Conservation (phyloP, 1,284 basidiomycete species). For the Melampsora americana region DNA sequence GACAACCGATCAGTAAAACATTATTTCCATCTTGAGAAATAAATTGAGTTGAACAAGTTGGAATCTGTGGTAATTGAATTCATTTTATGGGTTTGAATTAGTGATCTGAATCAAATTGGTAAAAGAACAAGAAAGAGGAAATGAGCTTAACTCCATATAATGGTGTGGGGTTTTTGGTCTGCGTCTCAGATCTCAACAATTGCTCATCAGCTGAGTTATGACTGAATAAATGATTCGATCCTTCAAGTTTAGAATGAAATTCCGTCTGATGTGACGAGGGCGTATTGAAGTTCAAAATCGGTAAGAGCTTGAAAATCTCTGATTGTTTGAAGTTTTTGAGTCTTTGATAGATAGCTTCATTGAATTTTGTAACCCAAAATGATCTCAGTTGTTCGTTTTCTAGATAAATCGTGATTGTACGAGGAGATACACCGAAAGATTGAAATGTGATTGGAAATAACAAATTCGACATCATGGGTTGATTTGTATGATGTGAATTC, state of each 20-base stretch:
- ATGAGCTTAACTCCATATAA: slow-evolving; percentile 1
- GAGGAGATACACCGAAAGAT: slow-evolving; percentile 27
- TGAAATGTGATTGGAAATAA: slow-evolving; percentile 39
- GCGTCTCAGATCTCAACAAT: background rate
- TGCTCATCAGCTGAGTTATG: background rate
- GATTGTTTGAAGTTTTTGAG: slow-evolving; percentile 83
- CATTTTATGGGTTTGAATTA: slow-evolving; percentile 37
- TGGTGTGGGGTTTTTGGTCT: background rate
- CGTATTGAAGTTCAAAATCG: slow-evolving; percentile 44
- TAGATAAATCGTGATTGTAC: slow-evolving; percentile 66
- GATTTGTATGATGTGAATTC: slow-evolving; percentile 8
- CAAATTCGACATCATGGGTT: background rate
- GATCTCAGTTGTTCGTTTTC: slow-evolving; percentile 69
- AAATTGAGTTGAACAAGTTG: slow-evolving; percentile 48
- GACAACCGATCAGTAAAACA: slow-evolving; percentile 86
- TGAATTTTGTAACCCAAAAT: slow-evolving; percentile 85
- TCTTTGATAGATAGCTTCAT: slow-evolving; percentile 79
- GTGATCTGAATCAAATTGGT: background rate
- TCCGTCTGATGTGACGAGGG: slow-evolving; percentile 1
- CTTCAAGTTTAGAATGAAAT: background rate
- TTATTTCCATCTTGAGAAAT: slow-evolving; percentile 72
- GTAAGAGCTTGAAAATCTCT: slow-evolving; percentile 62
- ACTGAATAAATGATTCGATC: background rate
- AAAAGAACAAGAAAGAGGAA: slow-evolving; percentile 3
- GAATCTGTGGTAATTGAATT: slow-evolving; percentile 17